Percentiles rank a stretch among this genome's conserved stretches.
These are phyloP conservation scores for Ganoderma meredithae DNA, from an alignment of 1,284 basidiomycete genomes.

Conservation along the genomic window DNA sequence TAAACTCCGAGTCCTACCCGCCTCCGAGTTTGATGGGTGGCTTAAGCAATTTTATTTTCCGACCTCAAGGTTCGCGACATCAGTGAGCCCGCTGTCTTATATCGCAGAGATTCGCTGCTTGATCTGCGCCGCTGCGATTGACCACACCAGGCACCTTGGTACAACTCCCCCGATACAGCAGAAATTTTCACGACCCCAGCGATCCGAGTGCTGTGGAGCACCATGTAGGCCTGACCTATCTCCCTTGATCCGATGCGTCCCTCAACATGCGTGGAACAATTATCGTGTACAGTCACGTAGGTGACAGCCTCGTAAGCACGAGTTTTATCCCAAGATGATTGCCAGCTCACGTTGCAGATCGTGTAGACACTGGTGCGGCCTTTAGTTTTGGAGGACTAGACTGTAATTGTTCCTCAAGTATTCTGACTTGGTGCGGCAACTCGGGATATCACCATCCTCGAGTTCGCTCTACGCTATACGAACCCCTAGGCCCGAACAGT, in stretches of 20 bases:
- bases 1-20: background rate
- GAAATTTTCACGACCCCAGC: constrained; percentile 5
- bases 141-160: background rate
- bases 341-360: background rate
- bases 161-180: background rate
- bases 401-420: constrained; percentile 4
- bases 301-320: background rate
- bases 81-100: background rate
- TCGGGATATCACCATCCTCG: background rate
- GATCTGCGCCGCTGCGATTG: background rate
- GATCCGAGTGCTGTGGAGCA: constrained; percentile 7
- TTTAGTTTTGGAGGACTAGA: background rate
- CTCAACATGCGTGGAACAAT: background rate
- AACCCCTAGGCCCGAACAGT: background rate
- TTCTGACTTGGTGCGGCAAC: constrained; percentile 4
- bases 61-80: background rate
- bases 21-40: background rate
- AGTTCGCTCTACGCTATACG: background rate
- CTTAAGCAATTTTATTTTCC: no score
- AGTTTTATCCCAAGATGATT: background rate
- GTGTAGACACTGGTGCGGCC: background rate
- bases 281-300: background rate
- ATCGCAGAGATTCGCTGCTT: background rate
- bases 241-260: constrained; percentile 1
- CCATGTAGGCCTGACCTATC: background rate